Base-by-base conservation (phyloP, 73 alveolate genomes). In the Paramecium sonneborni region DNA sequence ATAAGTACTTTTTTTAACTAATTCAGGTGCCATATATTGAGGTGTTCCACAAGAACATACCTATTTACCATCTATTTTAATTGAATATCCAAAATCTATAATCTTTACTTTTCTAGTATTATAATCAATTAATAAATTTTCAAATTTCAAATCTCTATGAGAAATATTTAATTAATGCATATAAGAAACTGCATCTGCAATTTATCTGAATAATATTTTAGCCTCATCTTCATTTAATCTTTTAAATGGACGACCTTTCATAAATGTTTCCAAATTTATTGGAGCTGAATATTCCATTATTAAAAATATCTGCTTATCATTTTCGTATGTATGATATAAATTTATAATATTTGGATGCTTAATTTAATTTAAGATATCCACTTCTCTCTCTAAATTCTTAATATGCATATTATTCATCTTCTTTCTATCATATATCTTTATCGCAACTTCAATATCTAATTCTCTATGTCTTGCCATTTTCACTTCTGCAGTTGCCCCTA, bases 21-120 rank as follows among this genome's bases (percentile, higher is more conserved):
- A 93, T 94, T 96, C 99, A 30, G 99, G 99, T 11, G 98, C 92
- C 99, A 96, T 96, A 69, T 94, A 96, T 58, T 95, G 76, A 9
- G 99, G 99, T 10, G 99, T 96, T 8, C 99, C 99, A 86, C 99
- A 96, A 52, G 93, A 96, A 15, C 92, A 67, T 38, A 55, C 86
- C 30, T 92, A 76, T 23, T 94, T 88, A 1, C 92, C 84, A 23
- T 93, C 92, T 6, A 88, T 44, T 43, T 41, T 68, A 6, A 92
- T 57, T 68, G 96, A 85, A 86, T 95, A 96, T 58, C 99, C 99
- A 85, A 96, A 96, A 92, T 96, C 99, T 9, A 96, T 95, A 72
- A 96, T 87, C 91, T 96, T 96, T 23, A 95, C 95, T 67, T 58
- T 90, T 85, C 58, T 86, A 0, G 93, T 92, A 12, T 85, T 39